Base-by-base conservation (phyloP, 306 rosid species). In the Prunus padus region DNA sequence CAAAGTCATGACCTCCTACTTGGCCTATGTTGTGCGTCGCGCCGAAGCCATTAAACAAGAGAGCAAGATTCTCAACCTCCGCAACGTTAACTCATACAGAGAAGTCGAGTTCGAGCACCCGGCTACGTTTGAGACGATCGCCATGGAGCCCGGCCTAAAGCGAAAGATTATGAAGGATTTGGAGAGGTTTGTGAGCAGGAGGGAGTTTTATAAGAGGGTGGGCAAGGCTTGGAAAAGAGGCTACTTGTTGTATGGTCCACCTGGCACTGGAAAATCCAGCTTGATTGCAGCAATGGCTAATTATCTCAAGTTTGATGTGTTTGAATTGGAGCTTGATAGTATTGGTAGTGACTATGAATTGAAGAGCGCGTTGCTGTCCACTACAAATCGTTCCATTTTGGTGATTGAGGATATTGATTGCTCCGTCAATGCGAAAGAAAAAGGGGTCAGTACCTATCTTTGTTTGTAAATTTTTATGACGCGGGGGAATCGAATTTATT, bases 251-350 rank as follows among this genome's bases (percentile, higher is more conserved):
- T 85, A 82, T 40, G 82, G 88, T 47, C 86, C 82, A 0, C 82
- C 81, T 5, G 82, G 82, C 5, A 79, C 86, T 1, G 81, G 86
- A 0, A 85, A 82, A 55, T 82, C 86, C 0, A 82, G 82, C 67
- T 69, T 85, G 69, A 42, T 85, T 33, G 86, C 86, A 0, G 88
- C 88, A 31, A 79, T 85, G 84, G 88, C 88, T 65, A 85, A 85
- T 50, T 79, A 82, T 69, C 80, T 82, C 55, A 85, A 82, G 78
- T 85, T 85, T 30, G 82, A 82, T 59, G 70, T 82, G 30, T 85
- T 73, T 26, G 86, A 85, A 52, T 60, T 85, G 76, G 88, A 79
- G 51, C 80, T 85, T 1, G 56, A 69, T 5, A 63, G 73, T 12
- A 40, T 85, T 12, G 68, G 12, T 73, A 12, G 37, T 37, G 71